These are phyloP conservation scores for Coemansia sp. DNA, from an alignment of 192 early-diverging fungal genomes.

Conservation along the genomic window DNA sequence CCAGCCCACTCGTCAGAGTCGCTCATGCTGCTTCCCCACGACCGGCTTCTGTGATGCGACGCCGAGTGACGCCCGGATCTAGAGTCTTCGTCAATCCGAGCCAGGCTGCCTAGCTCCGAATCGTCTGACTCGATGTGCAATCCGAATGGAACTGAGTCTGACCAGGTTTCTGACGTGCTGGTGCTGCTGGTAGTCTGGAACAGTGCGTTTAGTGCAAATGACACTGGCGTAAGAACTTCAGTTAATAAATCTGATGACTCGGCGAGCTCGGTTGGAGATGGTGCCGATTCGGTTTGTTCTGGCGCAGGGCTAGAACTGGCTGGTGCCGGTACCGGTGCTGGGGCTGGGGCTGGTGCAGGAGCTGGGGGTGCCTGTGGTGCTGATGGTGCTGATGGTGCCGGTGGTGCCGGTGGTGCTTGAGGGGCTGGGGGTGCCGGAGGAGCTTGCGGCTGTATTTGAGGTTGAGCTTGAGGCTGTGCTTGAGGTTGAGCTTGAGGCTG, in stretches of 20 bases:
- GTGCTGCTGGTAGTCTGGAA: conserved; percentile 9
- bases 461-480: background rate
- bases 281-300: conserved; percentile 5
- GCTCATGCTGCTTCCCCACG: conserved; percentile 12
- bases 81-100: background rate
- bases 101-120: background rate
- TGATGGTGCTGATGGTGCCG: background rate
- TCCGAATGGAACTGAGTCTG: conserved; percentile 35
- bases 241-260: background rate
- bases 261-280: conserved; percentile 1
- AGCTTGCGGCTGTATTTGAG: background rate
- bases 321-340: conserved; percentile 3
- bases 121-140: conserved; percentile 28
- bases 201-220: conserved; percentile 41
- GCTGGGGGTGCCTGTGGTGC: background rate
- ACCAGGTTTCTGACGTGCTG: background rate
- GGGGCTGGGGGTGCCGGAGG: background rate
- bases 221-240: conserved; percentile 15
- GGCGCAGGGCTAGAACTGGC: background rate
- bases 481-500: background rate
- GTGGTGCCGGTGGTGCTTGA: background rate
- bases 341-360: background rate
- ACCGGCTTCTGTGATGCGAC: conserved; percentile 7
- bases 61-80: background rate
- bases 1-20: conserved; percentile 31